Conservation (phyloP, 2,329 filamentous ascomycete species). For the Epichloe gansuensis region DNA sequence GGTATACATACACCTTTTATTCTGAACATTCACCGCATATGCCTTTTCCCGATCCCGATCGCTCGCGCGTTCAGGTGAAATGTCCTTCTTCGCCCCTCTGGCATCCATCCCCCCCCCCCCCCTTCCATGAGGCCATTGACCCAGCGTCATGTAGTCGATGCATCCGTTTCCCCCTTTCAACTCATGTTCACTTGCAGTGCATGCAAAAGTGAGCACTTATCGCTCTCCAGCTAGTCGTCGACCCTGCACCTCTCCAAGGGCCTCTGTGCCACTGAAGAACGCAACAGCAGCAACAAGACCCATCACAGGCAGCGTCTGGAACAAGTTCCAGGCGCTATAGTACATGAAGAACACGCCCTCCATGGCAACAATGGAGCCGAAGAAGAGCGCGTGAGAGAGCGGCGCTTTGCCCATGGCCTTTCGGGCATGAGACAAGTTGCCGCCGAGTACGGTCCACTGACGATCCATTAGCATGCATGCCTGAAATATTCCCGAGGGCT, state of each 20-base stretch:
- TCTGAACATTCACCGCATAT: neutral
- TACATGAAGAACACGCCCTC: constrained; percentile 92
- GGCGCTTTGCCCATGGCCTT: constrained; percentile 67
- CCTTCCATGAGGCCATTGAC: neutral
- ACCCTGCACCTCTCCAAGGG: constrained; percentile 83
- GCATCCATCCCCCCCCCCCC: neutral
- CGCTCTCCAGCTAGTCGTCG: constrained; percentile 65
- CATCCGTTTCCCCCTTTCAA: neutral
- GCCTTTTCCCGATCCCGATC: no score
- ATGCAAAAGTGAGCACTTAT: constrained; percentile 17
- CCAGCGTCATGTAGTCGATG: neutral
- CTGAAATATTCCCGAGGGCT: no score
- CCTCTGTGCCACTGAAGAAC: constrained; percentile 79
- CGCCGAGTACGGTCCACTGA: constrained; percentile 72
- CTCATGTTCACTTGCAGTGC: neutral
- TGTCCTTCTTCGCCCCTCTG: no score
- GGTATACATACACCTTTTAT: neutral
- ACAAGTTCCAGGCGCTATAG: constrained; percentile 83
- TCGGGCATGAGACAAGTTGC: constrained; percentile 64
- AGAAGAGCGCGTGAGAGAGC: constrained; percentile 70
- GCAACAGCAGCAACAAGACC: constrained; percentile 54
- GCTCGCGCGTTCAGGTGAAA: no score
- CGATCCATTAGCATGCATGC: constrained; percentile 10
- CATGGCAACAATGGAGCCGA: constrained; percentile 74
- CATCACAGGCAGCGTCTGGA: constrained; percentile 70